phyloP scores from a whole-genome alignment of 192 early-diverging fungal species.

The Coemansia sp. region DNA sequence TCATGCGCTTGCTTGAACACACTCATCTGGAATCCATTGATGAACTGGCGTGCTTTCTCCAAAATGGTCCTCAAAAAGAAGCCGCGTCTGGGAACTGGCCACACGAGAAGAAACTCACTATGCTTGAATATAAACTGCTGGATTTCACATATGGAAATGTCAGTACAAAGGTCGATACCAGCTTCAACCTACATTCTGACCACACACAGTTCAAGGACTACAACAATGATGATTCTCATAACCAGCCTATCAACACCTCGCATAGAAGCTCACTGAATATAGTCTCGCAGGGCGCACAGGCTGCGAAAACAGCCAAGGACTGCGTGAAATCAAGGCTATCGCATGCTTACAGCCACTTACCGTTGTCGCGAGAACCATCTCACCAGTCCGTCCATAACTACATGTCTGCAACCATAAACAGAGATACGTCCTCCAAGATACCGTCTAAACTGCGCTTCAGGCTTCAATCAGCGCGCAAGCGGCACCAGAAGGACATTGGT shows the following conservation, averaged over 20 bases:
- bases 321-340: neutral
- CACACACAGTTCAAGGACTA: no score
- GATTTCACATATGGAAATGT: conserved; percentile 18
- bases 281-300: no score
- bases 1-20: conserved; percentile 16
- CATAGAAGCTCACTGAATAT: neutral
- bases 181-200: neutral
- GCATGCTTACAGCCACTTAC: neutral
- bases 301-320: neutral
- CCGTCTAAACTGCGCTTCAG: neutral
- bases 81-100: conserved; percentile 1
- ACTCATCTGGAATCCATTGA: conserved; percentile 9
- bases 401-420: neutral
- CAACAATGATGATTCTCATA: neutral
- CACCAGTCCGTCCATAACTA: neutral
- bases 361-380: neutral
- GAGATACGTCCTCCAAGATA: neutral
- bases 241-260: neutral
- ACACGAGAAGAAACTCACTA: conserved; percentile 19
- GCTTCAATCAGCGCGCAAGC: neutral
- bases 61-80: conserved; percentile 5
- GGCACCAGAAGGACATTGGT: neutral
- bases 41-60: conserved; percentile 13
- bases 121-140: conserved; percentile 37
- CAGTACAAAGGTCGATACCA: neutral